phyloP scores from a whole-genome alignment of 78 protist species.

The Isochrysis galbana region DNA sequence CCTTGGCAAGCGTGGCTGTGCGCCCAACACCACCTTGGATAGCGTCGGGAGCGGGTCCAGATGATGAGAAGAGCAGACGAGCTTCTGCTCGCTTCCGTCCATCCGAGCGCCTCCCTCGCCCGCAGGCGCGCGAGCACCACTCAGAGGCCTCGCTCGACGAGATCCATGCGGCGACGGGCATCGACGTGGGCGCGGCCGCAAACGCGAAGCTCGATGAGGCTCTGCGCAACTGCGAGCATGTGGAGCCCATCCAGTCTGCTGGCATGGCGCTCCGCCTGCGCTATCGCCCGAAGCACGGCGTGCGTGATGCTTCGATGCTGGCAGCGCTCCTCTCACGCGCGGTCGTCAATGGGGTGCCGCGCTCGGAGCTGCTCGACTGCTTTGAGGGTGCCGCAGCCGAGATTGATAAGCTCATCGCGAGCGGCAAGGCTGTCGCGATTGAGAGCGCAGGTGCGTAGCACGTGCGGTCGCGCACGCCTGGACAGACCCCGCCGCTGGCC shows the following conservation, averaged over 20 bases:
- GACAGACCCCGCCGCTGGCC: background rate
- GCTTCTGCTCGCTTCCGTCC: too few relatives aligned
- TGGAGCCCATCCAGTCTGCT: background rate
- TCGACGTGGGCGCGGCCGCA: background rate
- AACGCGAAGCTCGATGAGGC: background rate
- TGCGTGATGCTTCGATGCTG: background rate
- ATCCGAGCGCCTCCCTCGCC: too few relatives aligned
- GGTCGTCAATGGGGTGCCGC: background rate
- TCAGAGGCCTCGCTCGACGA: background rate
- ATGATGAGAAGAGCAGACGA: too few relatives aligned
- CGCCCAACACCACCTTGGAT: too few relatives aligned
- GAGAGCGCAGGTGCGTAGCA: background rate
- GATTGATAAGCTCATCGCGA: background rate
- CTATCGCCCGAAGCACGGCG: background rate
- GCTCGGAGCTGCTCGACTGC: background rate
- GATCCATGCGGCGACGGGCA: background rate
- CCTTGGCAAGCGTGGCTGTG: too few relatives aligned
- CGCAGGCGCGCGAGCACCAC: background rate
- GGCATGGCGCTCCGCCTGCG: background rate
- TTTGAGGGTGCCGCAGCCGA: background rate
- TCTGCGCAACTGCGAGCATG: background rate
- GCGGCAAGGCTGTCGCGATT: background rate
- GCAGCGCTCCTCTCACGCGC: background rate
- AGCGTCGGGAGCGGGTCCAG: too few relatives aligned
- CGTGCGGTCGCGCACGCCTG: background rate